A percentile compares a stretch with the other conserved stretches of the same genome.
Evolutionary conservation across 805 yeast species (phyloP).

Genomic region (Nakazawaea anatomiae): DNA sequence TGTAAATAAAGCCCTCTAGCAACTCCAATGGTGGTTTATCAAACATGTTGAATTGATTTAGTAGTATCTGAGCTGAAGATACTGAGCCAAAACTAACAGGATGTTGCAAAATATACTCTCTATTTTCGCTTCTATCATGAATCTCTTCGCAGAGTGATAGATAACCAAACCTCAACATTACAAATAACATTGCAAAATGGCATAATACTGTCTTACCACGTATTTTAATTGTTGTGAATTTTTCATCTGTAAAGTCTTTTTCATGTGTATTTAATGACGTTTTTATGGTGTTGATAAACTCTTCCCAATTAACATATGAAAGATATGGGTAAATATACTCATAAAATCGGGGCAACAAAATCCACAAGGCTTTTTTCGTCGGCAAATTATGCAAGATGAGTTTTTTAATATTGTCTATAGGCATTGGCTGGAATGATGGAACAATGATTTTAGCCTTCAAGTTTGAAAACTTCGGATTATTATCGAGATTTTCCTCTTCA

Average conservation of each 20-base stretch:
- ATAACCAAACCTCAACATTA: conserved; percentile 37
- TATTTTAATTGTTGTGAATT: conserved; percentile 25
- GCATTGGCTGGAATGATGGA: conserved; percentile 6
- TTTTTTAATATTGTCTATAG: neutral
- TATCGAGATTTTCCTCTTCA: neutral
- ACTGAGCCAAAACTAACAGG: conserved; percentile 42
- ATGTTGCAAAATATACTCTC: conserved; percentile 33
- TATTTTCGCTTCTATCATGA: conserved; percentile 22
- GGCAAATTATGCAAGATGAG: conserved; percentile 34
- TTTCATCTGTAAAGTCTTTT: conserved; percentile 23
- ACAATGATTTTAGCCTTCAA: neutral
- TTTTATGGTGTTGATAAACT: conserved; percentile 24
- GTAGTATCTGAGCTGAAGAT: conserved; percentile 46
- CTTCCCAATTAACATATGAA: conserved; percentile 38
- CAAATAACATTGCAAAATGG: conserved; percentile 35
- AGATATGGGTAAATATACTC: conserved; percentile 37
- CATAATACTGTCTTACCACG: conserved; percentile 43
- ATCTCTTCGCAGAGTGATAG: conserved; percentile 29
- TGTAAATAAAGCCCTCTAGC: conserved; percentile 47
- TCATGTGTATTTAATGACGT: conserved; percentile 30
- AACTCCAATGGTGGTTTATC: conserved; percentile 44
- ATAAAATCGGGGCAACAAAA: conserved; percentile 37
- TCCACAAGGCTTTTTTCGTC: conserved; percentile 36
- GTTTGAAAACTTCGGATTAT: neutral
- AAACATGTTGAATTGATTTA: conserved; percentile 47